Evolutionary conservation across 2,329 filamentous ascomycete genomes (phyloP).

Genomic region (Colletotrichum shisoi): DNA sequence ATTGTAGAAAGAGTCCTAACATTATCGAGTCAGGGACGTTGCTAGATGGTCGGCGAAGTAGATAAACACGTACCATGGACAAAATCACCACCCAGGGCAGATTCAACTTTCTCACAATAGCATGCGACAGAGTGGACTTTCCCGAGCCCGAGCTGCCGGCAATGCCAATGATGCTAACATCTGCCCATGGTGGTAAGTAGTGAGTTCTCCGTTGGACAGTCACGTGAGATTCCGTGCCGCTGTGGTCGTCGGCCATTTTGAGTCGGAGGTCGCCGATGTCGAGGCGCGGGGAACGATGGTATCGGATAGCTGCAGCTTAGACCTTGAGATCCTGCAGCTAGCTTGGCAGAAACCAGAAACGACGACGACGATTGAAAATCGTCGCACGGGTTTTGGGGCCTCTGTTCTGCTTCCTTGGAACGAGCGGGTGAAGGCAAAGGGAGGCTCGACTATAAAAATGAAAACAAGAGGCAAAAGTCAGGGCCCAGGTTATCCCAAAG

Average conservation of each 20-base stretch:
- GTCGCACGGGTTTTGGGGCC: conserved; percentile 15
- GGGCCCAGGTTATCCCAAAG: conserved; percentile 32
- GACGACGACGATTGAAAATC: not conserved
- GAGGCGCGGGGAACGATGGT: conserved; percentile 8
- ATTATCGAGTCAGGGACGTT: conserved; percentile 20
- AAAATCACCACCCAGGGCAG: conserved; percentile 98
- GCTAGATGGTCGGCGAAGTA: conserved; percentile 30
- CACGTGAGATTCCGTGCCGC: conserved; percentile 50
- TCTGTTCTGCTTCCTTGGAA: conserved; percentile 15
- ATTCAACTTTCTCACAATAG: conserved; percentile 88
- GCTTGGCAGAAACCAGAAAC: conserved; percentile 2
- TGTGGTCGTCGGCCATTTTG: conserved; percentile 33
- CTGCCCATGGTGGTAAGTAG: conserved; percentile 94
- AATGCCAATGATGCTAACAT: conserved; percentile 95
- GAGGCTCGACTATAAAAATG: conserved; percentile 15
- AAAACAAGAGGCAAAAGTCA: conserved; percentile 28
- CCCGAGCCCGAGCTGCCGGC: conserved; percentile 93
- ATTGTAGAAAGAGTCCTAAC: conserved; percentile 96
- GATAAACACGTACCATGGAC: conserved; percentile 75
- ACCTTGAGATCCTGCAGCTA: conserved; percentile 26
- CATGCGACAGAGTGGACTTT: conserved; percentile 92
- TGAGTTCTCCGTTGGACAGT: conserved; percentile 69
- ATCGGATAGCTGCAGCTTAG: conserved; percentile 27
- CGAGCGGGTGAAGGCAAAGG: conserved; percentile 20
- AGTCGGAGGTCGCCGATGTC: conserved; percentile 31